phyloP scores from a whole-genome alignment of 352 stramenopile genomes.

The Globisporangium mamillatum region DNA sequence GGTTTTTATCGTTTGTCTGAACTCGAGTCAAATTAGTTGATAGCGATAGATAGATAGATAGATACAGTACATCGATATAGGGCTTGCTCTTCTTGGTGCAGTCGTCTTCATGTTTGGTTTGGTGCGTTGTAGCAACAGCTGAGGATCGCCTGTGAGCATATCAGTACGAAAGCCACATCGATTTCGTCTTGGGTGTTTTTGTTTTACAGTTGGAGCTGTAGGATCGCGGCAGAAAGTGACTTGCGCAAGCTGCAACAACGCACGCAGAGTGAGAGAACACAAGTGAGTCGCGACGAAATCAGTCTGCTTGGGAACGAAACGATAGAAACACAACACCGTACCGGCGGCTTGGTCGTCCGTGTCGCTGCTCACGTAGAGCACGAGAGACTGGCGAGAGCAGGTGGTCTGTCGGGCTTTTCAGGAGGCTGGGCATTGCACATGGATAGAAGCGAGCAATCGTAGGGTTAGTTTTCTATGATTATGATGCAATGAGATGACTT shows the following conservation, averaged over 20 bases:
- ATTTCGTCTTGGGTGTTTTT: not conserved
- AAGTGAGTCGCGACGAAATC: not conserved
- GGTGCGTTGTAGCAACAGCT: not conserved
- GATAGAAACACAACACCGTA: not conserved
- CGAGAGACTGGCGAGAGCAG: constrained; percentile 60
- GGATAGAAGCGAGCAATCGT: not conserved
- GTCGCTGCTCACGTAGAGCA: constrained; percentile 36
- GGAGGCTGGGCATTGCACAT: constrained; percentile 31
- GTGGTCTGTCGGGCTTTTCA: constrained; percentile 63
- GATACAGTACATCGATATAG: too few species aligned
- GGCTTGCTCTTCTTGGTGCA: not conserved
- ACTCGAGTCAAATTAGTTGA: not conserved
- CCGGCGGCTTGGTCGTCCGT: constrained; percentile 14
- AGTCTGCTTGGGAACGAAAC: not conserved
- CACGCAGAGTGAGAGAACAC: not conserved
- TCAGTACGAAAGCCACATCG: not conserved
- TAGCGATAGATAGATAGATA: not conserved
- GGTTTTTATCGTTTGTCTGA: not conserved
- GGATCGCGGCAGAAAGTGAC: not conserved
- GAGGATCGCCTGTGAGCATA: too few species aligned
- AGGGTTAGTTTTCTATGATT: not conserved
- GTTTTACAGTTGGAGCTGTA: constrained; percentile 6
- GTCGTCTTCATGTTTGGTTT: not conserved
- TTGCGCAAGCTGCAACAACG: constrained; percentile 7
- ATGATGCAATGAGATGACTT: not conserved